Evolutionary conservation across 2,329 filamentous ascomycete genomes (phyloP).

Genomic region (Trichoderma sp.): DNA sequence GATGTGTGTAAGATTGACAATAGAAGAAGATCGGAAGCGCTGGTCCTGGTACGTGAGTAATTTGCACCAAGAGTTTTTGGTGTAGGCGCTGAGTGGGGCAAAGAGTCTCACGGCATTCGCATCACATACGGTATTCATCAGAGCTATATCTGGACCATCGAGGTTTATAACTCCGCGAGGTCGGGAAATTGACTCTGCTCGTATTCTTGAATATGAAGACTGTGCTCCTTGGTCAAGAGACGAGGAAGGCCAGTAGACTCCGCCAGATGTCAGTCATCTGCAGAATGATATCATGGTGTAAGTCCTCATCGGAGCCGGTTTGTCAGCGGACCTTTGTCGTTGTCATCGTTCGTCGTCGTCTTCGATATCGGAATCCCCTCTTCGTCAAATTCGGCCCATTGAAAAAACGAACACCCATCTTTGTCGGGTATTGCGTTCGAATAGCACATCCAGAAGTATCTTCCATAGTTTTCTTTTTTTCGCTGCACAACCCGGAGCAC

Average conservation of each 20-base stretch:
- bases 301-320: no score
- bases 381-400: constrained; percentile 85
- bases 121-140: background rate
- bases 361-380: constrained; percentile 69
- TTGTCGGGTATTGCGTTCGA: constrained; percentile 70
- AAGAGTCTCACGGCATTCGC: background rate
- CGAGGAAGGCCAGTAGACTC: background rate
- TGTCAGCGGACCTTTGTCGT: constrained; percentile 54
- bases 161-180: no score
- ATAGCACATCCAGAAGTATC: constrained; percentile 95
- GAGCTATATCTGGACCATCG: no score
- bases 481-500: constrained; percentile 77
- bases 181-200: background rate
- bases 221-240: no score
- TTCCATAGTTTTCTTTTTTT: constrained; percentile 73
- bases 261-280: no score
- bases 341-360: constrained; percentile 35
- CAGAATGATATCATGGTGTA: no score
- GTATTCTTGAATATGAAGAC: background rate
- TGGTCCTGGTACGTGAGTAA: background rate
- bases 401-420: constrained; percentile 73
- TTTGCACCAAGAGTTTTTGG: background rate
- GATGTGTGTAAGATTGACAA: background rate
- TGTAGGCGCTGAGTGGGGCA: constrained; percentile 7
- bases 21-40: background rate